Evolutionary conservation across 2,329 filamentous ascomycete genomes (phyloP).

Genomic region (Fusarium protoensiforme): DNA sequence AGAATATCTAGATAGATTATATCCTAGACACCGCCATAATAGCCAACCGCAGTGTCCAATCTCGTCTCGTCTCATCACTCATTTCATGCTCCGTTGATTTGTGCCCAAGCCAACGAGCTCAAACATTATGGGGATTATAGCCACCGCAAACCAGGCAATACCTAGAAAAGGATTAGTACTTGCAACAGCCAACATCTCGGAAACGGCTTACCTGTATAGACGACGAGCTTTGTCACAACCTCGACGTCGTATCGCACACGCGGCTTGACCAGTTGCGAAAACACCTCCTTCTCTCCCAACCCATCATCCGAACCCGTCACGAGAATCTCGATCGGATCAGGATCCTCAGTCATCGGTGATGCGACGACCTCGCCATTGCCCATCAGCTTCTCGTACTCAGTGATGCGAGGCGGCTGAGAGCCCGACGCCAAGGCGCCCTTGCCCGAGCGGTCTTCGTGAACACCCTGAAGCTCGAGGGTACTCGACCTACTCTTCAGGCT

Average conservation of each 20-base stretch:
- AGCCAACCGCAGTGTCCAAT: constrained; percentile 6
- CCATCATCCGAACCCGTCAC: constrained; percentile 56
- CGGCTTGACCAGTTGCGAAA: constrained; percentile 84
- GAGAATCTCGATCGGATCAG: constrained; percentile 48
- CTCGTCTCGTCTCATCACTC: constrained; percentile 30
- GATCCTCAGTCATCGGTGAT: constrained; percentile 45
- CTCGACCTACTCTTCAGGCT: constrained; percentile 58
- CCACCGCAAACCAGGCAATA: constrained; percentile 84
- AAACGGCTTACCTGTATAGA: constrained; percentile 80
- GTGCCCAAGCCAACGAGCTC: constrained; percentile 66
- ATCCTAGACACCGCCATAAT: constrained; percentile 13
- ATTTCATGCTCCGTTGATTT: constrained; percentile 47
- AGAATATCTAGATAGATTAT: constrained; percentile 31
- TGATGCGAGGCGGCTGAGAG: constrained; percentile 61
- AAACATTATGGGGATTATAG: constrained; percentile 79
- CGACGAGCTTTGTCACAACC: constrained; percentile 94
- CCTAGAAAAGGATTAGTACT: constrained; percentile 59
- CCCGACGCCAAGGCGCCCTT: constrained; percentile 56
- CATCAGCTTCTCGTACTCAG: constrained; percentile 79
- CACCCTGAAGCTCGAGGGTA: constrained; percentile 53
- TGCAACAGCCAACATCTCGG: neutral
- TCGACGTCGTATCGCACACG: constrained; percentile 98
- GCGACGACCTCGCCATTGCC: constrained; percentile 68
- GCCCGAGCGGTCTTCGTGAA: constrained; percentile 52
- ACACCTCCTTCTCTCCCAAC: constrained; percentile 80